phyloP scores from a whole-genome alignment of 2,329 filamentous ascomycete genomes.

The Botrytis paeoniae region DNA sequence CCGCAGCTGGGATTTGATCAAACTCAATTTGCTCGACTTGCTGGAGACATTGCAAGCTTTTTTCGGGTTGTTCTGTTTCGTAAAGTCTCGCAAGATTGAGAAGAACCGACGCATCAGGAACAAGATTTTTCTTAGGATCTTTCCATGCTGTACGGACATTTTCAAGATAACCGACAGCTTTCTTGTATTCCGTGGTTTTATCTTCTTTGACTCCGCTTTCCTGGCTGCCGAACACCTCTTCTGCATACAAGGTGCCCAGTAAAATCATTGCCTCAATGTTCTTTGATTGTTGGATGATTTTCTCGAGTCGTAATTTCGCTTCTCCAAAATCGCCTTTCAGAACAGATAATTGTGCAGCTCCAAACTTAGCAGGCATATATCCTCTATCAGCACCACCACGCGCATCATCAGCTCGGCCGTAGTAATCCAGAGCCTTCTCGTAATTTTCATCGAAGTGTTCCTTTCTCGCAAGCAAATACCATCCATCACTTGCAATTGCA shows the following conservation, averaged over 20 bases:
- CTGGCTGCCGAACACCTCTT: conserved; percentile 85
- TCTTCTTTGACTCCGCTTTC: conserved; percentile 75
- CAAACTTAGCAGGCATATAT: conserved; percentile 92
- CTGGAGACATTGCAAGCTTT: conserved; percentile 84
- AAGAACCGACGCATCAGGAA: conserved; percentile 80
- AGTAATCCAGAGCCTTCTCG: conserved; percentile 77
- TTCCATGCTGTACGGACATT: conserved; percentile 85
- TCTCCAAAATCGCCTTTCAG: conserved; percentile 81
- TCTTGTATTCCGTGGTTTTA: conserved; percentile 79
- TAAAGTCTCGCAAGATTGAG: conserved; percentile 91
- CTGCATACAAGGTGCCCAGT: conserved; percentile 86
- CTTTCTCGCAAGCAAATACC: conserved; percentile 90
- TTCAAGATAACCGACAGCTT: conserved; percentile 82
- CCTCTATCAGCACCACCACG: conserved; percentile 87
- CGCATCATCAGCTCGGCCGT: conserved; percentile 85
- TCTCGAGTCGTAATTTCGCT: conserved; percentile 90
- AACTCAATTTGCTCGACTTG: conserved; percentile 91
- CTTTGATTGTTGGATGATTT: conserved; percentile 84
- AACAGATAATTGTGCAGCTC: conserved; percentile 84
- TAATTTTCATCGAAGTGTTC: conserved; percentile 79
- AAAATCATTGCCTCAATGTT: conserved; percentile 87
- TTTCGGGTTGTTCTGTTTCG: conserved; percentile 80
- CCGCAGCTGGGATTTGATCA: conserved; percentile 69
- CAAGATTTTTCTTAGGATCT: conserved; percentile 79
- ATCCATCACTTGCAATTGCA: conserved; percentile 93